Evolutionary conservation across 1,139 yeast species (phyloP), one percentile per base, ranked within the genome.

Genomic region (Sugiyamaella sp.): DNA sequence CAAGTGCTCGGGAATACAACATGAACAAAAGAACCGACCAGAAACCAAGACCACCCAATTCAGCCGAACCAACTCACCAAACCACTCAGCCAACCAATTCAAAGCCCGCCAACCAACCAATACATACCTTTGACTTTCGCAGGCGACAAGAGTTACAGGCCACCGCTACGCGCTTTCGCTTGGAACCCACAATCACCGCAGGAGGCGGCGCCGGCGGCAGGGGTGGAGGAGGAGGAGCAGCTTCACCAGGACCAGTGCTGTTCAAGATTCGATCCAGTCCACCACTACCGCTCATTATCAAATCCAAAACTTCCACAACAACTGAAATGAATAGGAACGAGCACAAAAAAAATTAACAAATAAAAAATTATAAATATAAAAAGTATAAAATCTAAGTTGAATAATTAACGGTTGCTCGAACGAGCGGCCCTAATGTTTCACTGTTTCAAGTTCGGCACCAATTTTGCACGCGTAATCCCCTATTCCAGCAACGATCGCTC

Each of bases 91-190:
- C 14, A 29, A 29, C 14, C n/a, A n/a, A n/a, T n/a, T n/a, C n/a
- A n/a, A n/a, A 29, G 14, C 35, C 35, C 8, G 4, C 8, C 8
- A 4, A 29, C 35, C 29, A 25, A 25, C 29, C 29, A 29, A 29
- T 12, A 29, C 48, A 5, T 44, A 44, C 48, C 48, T 44, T 44
- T 6, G 41, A 22, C 14, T 44, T 44, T 8, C 48, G 8, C 8
- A 37, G 50, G 14, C 50, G 24, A 19, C 50, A 46, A n/a, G 50
- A 37, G 16, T 21, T 35, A 40, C 50, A 46, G 19, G 50, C 50
- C 10, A 46, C 46, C 4, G 50, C 46, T 2, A 46, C 50, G 12
- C 50, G 22, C 22, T 46, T 46, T 60, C 67, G 35, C 19, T 17
- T 6, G 17, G 48, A n/a, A 20, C 48, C 48, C n/a, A 29, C 39